phyloP scores from a whole-genome alignment of 2,329 filamentous ascomycete species.

The Proliferodiscus dingleyae region DNA sequence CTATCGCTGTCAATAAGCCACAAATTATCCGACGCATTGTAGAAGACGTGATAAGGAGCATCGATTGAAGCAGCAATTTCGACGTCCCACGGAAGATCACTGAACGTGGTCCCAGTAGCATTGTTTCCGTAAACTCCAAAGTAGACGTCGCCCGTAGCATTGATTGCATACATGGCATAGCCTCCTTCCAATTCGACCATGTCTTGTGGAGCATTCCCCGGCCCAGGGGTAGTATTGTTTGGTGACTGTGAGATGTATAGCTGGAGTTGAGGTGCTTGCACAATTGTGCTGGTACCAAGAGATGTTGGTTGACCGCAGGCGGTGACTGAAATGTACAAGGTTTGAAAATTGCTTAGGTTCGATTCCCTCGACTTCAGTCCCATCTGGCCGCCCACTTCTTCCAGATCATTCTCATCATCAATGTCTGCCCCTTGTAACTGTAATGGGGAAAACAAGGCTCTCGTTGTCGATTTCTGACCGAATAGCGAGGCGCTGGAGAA shows the following conservation, averaged over 20 bases:
- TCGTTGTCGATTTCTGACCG: constrained; percentile 35
- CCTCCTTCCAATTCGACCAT: constrained; percentile 23
- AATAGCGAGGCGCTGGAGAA: constrained; percentile 54
- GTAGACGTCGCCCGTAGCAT: constrained; percentile 64
- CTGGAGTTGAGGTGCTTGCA: constrained; percentile 64
- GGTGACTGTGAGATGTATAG: constrained; percentile 69
- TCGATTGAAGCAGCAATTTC: constrained; percentile 81
- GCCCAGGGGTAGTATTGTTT: constrained; percentile 62
- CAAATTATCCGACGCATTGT: constrained; percentile 43
- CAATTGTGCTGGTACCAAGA: constrained; percentile 17
- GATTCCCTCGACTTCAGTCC: constrained; percentile 17
- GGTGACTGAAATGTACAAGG: constrained; percentile 76
- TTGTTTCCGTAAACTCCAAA: constrained; percentile 71
- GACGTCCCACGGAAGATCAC: constrained; percentile 65
- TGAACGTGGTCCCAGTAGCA: constrained; percentile 40
- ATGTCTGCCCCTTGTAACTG: constrained; percentile 17
- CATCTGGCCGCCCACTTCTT: constrained; percentile 6
- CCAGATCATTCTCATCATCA: constrained; percentile 6
- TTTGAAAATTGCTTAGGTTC: constrained; percentile 15
- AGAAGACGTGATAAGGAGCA: constrained; percentile 64
- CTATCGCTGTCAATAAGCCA: constrained; percentile 83
- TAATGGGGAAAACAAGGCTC: constrained; percentile 32
- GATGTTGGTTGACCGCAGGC: constrained; percentile 70
- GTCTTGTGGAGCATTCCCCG: constrained; percentile 32
- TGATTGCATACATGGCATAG: constrained; percentile 49